Evolutionary conservation across 2,329 filamentous ascomycete species (phyloP).

Genomic region (Pseudopithomyces chartarum): DNA sequence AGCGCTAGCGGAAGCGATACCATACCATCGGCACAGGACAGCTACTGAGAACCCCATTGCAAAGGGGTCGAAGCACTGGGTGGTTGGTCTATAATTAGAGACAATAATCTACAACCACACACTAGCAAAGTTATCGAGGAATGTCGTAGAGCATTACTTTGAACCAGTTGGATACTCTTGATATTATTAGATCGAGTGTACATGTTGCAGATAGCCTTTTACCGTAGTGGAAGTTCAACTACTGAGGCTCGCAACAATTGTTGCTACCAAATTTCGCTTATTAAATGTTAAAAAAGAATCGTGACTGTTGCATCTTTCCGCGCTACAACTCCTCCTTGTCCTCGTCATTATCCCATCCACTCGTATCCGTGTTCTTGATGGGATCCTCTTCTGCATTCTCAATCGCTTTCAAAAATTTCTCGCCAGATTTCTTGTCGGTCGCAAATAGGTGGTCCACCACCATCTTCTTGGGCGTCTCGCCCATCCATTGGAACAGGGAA

Average conservation of each 20-base stretch:
- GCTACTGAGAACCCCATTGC: background rate
- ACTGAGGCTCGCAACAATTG: too few relatives aligned
- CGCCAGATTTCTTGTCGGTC: conserved; percentile 63
- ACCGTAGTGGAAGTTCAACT: too few relatives aligned
- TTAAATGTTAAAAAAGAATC: too few relatives aligned
- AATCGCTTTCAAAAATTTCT: conserved; percentile 67
- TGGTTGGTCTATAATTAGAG: too few relatives aligned
- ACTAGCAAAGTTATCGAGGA: too few relatives aligned
- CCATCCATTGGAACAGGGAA: conserved; percentile 76
- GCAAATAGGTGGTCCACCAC: conserved; percentile 70
- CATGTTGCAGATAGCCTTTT: too few relatives aligned
- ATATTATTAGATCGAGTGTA: background rate
- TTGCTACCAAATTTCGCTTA: too few relatives aligned
- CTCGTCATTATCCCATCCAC: conserved; percentile 31
- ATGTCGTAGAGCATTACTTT: too few relatives aligned
- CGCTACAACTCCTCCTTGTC: conserved; percentile 25
- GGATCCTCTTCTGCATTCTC: conserved; percentile 64
- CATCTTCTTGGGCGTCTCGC: conserved; percentile 70
- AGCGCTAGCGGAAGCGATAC: background rate
- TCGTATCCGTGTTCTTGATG: conserved; percentile 35
- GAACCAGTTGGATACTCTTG: background rate
- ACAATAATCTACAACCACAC: too few relatives aligned
- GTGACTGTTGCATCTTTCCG: background rate
- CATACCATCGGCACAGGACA: background rate
- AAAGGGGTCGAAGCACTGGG: too few relatives aligned